Conservation (phyloP, 805 yeast species). For the Kodamaea kaohsiungensis region DNA sequence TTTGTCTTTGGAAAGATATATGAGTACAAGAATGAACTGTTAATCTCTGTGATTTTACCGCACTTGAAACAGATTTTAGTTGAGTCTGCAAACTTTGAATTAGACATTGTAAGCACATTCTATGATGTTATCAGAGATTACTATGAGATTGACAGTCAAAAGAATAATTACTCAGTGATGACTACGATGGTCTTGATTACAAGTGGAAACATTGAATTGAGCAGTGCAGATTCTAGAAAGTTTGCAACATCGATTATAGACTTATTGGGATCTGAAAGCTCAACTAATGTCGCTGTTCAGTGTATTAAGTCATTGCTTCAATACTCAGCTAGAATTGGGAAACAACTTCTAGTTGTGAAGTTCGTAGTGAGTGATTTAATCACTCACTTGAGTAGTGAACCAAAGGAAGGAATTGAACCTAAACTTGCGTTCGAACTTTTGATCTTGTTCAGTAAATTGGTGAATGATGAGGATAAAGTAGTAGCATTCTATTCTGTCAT, state of each 20-base stretch:
- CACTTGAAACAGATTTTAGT: conserved; percentile 35
- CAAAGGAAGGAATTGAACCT: conserved; percentile 16
- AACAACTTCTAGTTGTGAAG: conserved; percentile 42
- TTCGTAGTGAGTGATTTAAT: conserved; percentile 49
- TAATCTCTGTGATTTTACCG: conserved; percentile 51
- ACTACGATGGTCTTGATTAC: conserved; percentile 38
- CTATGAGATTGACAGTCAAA: conserved; percentile 16
- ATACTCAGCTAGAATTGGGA: conserved; percentile 23
- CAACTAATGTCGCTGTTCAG: conserved; percentile 43
- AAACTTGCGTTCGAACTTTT: conserved; percentile 49
- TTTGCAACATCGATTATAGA: conserved; percentile 26
- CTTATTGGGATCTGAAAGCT: conserved; percentile 21
- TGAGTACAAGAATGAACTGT: conserved; percentile 41
- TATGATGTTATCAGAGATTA: conserved; percentile 21
- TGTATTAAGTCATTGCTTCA: conserved; percentile 61
- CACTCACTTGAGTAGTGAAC: conserved; percentile 20
- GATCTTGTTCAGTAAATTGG: conserved; percentile 37
- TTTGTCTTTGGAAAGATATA: conserved; percentile 60
- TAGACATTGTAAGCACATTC: conserved; percentile 28
- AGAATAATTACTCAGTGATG: conserved; percentile 28
- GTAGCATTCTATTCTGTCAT: conserved; percentile 31
- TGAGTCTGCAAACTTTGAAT: conserved; percentile 20
- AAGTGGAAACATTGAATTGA: conserved; percentile 31
- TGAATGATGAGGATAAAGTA: conserved; percentile 29
- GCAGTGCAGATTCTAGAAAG: conserved; percentile 21